A percentile compares a stretch with the other conserved stretches of the same genome.
These are phyloP conservation scores for Clarireedia hainanense DNA, from an alignment of 2,329 filamentous ascomycete genomes.

Conservation along the genomic window DNA sequence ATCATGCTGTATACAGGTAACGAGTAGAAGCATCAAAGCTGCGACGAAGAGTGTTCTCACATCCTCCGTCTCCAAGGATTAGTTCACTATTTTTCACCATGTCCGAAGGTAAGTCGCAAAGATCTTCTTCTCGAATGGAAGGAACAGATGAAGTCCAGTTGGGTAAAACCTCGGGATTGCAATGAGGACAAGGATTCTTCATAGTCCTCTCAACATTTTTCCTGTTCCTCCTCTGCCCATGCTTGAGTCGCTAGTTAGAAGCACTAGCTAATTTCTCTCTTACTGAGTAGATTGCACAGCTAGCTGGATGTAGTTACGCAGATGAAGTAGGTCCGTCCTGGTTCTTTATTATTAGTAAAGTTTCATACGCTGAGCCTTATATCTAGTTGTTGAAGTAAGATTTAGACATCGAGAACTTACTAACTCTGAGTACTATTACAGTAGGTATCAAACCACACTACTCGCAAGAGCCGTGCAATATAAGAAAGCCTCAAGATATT, in stretches of 20 bases:
- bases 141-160: conserved; percentile 6
- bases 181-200: neutral
- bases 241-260: conserved; percentile 25
- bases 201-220: conserved; percentile 6
- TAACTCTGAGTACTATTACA: no score
- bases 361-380: no score
- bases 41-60: conserved; percentile 5
- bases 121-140: neutral
- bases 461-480: no score
- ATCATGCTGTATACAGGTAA: conserved; percentile 8
- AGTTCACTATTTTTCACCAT: conserved; percentile 2
- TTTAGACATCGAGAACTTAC: no score
- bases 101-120: neutral
- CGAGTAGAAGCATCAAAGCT: conserved; percentile 3
- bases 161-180: conserved; percentile 2
- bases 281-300: no score
- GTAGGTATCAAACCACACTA: conserved; percentile 11
- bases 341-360: no score
- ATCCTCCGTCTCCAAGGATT: conserved; percentile 5
- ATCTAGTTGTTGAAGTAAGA: no score
- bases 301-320: no score
- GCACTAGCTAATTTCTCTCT: conserved; percentile 22
- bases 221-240: conserved; percentile 19
- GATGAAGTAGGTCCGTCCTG: no score
- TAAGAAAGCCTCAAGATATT: no score